These are phyloP conservation scores for Hanseniaspora pseudoguilliermondii DNA, from an alignment of 805 yeast genomes.

Conservation along the genomic window DNA sequence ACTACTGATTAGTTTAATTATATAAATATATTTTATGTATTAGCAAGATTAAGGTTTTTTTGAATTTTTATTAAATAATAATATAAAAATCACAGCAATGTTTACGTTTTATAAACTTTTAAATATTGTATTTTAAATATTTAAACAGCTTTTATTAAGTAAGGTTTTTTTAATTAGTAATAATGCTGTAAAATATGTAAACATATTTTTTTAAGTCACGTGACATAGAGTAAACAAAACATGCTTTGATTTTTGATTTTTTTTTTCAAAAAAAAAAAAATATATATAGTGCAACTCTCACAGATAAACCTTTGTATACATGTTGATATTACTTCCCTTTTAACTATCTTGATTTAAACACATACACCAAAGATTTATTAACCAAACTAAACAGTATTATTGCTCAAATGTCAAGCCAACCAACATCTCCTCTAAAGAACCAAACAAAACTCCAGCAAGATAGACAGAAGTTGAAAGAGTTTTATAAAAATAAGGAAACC, in stretches of 20 bases:
- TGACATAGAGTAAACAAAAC: neutral
- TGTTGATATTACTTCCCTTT: too few relatives aligned
- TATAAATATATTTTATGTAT: neutral
- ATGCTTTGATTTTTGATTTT: too few relatives aligned
- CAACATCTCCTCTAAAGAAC: neutral
- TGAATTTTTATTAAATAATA: neutral
- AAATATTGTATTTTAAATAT: too few relatives aligned
- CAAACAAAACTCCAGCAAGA: slow-evolving; percentile 11
- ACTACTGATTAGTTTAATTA: slow-evolving; percentile 28
- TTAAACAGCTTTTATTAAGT: too few relatives aligned
- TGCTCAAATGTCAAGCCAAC: neutral
- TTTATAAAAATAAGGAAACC: neutral
- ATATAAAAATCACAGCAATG: neutral
- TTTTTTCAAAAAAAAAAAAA: too few relatives aligned
- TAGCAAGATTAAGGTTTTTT: neutral
- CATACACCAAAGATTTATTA: neutral
- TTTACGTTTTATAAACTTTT: neutral
- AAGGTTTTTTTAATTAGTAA: too few relatives aligned
- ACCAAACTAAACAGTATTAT: neutral
- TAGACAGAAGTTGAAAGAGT: slow-evolving; percentile 6
- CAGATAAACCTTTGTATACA: too few relatives aligned
- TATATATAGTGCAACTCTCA: too few relatives aligned
- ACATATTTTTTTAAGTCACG: neutral
- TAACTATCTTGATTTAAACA: neutral
- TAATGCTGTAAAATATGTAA: neutral